Evolutionary conservation across 805 yeast species (phyloP).

Genomic region (Kodamaea fukazawae): DNA sequence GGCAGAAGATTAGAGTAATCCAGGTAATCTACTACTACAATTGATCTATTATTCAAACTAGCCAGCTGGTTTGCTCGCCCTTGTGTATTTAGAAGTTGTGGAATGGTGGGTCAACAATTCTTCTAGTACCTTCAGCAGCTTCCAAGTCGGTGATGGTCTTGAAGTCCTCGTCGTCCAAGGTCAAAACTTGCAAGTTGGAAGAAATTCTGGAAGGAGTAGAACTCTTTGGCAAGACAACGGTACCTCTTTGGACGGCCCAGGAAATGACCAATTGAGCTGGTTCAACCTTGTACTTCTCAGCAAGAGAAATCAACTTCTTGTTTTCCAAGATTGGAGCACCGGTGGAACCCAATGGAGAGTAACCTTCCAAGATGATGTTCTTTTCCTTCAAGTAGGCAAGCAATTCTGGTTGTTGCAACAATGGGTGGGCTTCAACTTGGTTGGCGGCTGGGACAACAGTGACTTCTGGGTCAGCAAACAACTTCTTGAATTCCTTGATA

Average conservation of each 20-base stretch:
- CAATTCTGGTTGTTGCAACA: constrained; percentile 62
- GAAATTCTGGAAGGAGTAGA: constrained; percentile 34
- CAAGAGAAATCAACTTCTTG: constrained; percentile 40
- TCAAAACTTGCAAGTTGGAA: constrained; percentile 36
- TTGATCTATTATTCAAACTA: no score
- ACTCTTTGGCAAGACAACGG: constrained; percentile 46
- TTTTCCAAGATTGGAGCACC: constrained; percentile 52
- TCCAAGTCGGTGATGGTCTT: constrained; percentile 30
- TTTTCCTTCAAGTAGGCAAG: constrained; percentile 49
- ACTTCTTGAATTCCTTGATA: constrained; percentile 46
- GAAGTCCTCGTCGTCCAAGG: constrained; percentile 36
- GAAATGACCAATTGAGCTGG: constrained; percentile 55
- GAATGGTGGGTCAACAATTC: constrained; percentile 27
- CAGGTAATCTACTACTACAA: no score
- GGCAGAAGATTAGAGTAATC: no score
- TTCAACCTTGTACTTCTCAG: constrained; percentile 39
- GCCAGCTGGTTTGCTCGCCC: no score
- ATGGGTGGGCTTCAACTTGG: constrained; percentile 78
- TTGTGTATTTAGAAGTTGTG: constrained; percentile 15
- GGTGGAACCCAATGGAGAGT: constrained; percentile 70
- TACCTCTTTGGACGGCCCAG: constrained; percentile 59
- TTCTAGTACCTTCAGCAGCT: constrained; percentile 29
- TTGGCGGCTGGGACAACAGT: constrained; percentile 63
- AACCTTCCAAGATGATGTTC: constrained; percentile 64
- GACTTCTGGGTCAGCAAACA: constrained; percentile 49